A percentile compares a stretch with the other conserved stretches of the same genome.
Evolutionary conservation across 2,329 filamentous ascomycete genomes (phyloP).

Genomic region (Venturia aucupariae): DNA sequence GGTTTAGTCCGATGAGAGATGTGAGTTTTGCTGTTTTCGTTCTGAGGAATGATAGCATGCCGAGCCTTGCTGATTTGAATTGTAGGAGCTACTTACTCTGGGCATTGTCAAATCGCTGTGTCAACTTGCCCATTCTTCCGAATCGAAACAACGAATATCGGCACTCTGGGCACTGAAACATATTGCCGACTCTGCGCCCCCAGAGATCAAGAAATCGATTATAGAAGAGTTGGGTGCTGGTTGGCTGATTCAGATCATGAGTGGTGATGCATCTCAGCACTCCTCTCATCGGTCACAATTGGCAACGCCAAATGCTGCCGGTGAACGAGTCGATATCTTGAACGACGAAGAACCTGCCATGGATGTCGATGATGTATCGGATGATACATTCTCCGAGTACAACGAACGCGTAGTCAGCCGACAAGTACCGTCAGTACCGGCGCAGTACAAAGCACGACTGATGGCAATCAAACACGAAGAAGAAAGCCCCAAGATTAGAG

Average conservation of each 20-base stretch:
- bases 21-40: constrained; percentile 40
- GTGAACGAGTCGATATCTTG: constrained; percentile 50
- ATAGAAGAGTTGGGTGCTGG: constrained; percentile 67
- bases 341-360: constrained; percentile 29
- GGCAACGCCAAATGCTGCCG: constrained; percentile 49
- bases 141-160: constrained; percentile 70
- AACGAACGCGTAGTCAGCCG: constrained; percentile 16
- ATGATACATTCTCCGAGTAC: constrained; percentile 6
- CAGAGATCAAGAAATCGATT: constrained; percentile 65
- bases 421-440: constrained; percentile 17
- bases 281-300: constrained; percentile 33
- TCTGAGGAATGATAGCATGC: constrained; percentile 16
- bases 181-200: constrained; percentile 63
- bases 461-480: constrained; percentile 52
- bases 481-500: constrained; percentile 56
- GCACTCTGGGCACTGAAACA: constrained; percentile 93
- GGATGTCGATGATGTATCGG: constrained; percentile 14
- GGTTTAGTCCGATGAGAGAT: constrained; percentile 85
- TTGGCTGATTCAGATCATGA: constrained; percentile 75
- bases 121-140: constrained; percentile 71
- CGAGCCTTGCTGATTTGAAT: constrained; percentile 11
- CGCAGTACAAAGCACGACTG: constrained; percentile 31
- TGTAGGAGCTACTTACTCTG: constrained; percentile 59
- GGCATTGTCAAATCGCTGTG: constrained; percentile 72
- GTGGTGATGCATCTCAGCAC: constrained; percentile 39